Evolutionary conservation across 176 grass and related monocot genomes (phyloP), one percentile per base, ranked within the genome.

Genomic region (Carex parvula): DNA sequence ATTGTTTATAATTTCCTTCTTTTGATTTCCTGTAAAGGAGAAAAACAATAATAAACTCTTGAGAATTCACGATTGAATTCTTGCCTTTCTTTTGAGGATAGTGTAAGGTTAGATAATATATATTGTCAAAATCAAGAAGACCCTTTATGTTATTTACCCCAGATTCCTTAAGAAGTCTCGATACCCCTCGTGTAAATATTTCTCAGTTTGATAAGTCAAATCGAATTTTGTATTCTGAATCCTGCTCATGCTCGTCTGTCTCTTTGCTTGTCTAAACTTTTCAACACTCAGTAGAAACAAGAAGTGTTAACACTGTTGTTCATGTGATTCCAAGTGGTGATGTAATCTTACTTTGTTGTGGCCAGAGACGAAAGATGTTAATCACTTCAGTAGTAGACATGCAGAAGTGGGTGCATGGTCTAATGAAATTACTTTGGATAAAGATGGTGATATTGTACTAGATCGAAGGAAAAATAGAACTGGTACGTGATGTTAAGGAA

Each of bases 361-460:
- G 22, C 61, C 9, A 22, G 84, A 72, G 44, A 18, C 14, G 46
- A 42, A 58, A 60, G 12, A 22, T 11, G 44, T 1, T 52, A n/a
- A 6, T 69, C 7, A 84, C 4, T 15, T 66, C 0, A 33, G 15
- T 86, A 20, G 30, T 55, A 73, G 46, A 1, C 2, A 70, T 59
- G 59, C 0, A 72, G 42, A 39, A 63, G 6, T 88, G 89, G 87
- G 74, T 67, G 52, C 7, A 22, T 84, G 5, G 0, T 20, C 41
- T 10, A 85, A 60, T 10, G 50, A 55, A 30, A 60, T 93, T n/a
- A 70, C 60, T 8, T 74, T 93, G 84, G 95, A 98, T 65, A 56
- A 90, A 35, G 95, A 98, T 42, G 95, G 92, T 39, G 89, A 94
- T 85, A 92, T 94, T 12, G 75, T 98, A 84, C 88, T 94, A 8